Evolutionary conservation across 108 stramenopile species (phyloP).

Genomic region (Conticribra guillardii): DNA sequence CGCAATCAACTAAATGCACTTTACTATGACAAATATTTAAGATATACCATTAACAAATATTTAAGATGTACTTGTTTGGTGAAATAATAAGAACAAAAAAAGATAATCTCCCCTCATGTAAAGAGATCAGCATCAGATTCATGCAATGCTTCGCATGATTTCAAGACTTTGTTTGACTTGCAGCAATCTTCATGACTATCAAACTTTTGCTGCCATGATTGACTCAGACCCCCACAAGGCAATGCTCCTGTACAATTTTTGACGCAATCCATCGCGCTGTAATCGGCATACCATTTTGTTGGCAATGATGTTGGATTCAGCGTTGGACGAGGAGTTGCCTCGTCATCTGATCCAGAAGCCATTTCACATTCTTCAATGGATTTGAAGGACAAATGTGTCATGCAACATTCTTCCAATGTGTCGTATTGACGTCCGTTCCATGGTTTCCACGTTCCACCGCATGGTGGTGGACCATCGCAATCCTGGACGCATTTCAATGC

Average conservation of each 20-base stretch:
- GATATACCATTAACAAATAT: too few species aligned
- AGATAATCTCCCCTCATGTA: too few species aligned
- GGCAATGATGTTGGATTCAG: neutral
- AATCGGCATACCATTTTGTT: neutral
- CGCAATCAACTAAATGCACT: too few species aligned
- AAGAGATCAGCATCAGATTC: too few species aligned
- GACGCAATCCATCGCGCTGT: neutral
- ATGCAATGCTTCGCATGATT: neutral
- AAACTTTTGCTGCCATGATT: neutral
- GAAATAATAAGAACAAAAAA: too few species aligned
- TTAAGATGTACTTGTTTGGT: too few species aligned
- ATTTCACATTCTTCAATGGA: neutral
- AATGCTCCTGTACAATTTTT: neutral
- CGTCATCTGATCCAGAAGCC: too few species aligned
- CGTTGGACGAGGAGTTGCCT: neutral
- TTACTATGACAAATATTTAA: too few species aligned
- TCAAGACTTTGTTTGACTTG: neutral
- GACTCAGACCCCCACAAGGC: neutral
- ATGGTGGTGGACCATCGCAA: neutral
- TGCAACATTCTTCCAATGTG: neutral
- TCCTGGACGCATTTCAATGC: neutral
- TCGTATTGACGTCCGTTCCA: neutral
- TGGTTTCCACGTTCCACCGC: neutral
- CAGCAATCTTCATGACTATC: neutral
- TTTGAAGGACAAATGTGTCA: neutral